These are phyloP conservation scores for Xanthoconium separans DNA, from an alignment of 1,284 basidiomycete genomes.

Conservation along the genomic window DNA sequence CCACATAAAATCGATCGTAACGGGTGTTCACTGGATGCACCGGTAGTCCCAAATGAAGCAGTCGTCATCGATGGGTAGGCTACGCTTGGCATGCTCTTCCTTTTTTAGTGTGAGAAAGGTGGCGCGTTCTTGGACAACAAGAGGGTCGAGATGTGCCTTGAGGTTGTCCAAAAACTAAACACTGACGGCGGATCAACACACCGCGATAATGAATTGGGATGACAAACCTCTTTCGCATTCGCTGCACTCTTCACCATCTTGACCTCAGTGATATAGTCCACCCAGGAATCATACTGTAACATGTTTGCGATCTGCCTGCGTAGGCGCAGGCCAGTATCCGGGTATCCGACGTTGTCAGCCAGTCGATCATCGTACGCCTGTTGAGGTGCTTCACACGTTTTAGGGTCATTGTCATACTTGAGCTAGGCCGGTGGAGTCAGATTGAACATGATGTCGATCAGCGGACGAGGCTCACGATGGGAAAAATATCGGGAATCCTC, in stretches of 20 bases:
- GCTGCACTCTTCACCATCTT: slow-evolving; percentile 83
- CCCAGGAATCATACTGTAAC: too few species aligned
- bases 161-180: slow-evolving; percentile 69
- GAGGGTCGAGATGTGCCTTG: slow-evolving; percentile 65
- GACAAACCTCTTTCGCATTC: slow-evolving; percentile 49
- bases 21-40: too few species aligned
- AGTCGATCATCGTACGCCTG: slow-evolving; percentile 70
- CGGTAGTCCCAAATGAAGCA: too few species aligned
- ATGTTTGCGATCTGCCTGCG: slow-evolving; percentile 67
- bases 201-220: not conserved
- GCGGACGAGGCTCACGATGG: too few species aligned
- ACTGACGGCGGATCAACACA: not conserved
- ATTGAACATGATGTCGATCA: too few species aligned
- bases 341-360: slow-evolving; percentile 64
- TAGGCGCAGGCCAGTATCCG: slow-evolving; percentile 63
- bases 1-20: too few species aligned
- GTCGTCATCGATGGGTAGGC: slow-evolving; percentile 62
- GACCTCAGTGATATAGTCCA: slow-evolving; percentile 76
- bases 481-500: too few species aligned
- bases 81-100: slow-evolving; percentile 60
- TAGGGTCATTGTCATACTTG: slow-evolving; percentile 71
- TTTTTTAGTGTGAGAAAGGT: slow-evolving; percentile 70
- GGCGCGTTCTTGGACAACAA: slow-evolving; percentile 64
- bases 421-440: slow-evolving; percentile 58
- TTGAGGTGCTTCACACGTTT: slow-evolving; percentile 63